Percentiles rank a stretch among this genome's conserved stretches.
These are phyloP conservation scores for Scedosporium apiospermum DNA, from an alignment of 2,329 filamentous ascomycete genomes.

Conservation along the genomic window DNA sequence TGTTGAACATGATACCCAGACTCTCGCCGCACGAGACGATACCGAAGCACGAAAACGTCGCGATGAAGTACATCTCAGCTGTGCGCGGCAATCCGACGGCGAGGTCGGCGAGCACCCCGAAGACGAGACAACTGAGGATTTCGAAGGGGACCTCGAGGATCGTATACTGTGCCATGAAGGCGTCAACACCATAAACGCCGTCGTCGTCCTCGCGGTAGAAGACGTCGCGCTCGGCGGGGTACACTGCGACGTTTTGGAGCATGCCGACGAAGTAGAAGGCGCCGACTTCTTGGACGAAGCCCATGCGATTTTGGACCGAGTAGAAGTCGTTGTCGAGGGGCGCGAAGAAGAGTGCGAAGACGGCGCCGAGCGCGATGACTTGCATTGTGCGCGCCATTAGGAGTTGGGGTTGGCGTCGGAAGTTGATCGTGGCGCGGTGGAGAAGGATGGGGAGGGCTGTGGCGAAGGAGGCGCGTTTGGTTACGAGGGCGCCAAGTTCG, in stretches of 20 bases:
- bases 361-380: slow-evolving; percentile 51
- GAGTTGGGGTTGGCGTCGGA: slow-evolving; percentile 54
- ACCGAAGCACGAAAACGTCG: slow-evolving; percentile 60
- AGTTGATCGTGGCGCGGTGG: slow-evolving; percentile 58
- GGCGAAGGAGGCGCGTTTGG: slow-evolving; percentile 50
- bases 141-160: slow-evolving; percentile 65
- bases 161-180: slow-evolving; percentile 63
- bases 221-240: slow-evolving; percentile 62
- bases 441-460: slow-evolving; percentile 59
- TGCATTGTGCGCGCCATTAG: slow-evolving; percentile 59
- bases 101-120: slow-evolving; percentile 53
- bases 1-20: slow-evolving; percentile 73
- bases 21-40: slow-evolving; percentile 68
- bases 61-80: slow-evolving; percentile 55
- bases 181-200: slow-evolving; percentile 59
- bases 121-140: slow-evolving; percentile 53
- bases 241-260: slow-evolving; percentile 69
- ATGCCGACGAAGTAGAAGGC: slow-evolving; percentile 69
- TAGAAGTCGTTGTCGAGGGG: slow-evolving; percentile 61
- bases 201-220: slow-evolving; percentile 73
- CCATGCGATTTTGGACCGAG: slow-evolving; percentile 63
- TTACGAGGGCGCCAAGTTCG: slow-evolving; percentile 59
- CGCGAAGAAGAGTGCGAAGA: slow-evolving; percentile 61
- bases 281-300: slow-evolving; percentile 62
- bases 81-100: slow-evolving; percentile 57